phyloP scores from a whole-genome alignment of 169 alveolate genomes.

The Babesia sp. region DNA sequence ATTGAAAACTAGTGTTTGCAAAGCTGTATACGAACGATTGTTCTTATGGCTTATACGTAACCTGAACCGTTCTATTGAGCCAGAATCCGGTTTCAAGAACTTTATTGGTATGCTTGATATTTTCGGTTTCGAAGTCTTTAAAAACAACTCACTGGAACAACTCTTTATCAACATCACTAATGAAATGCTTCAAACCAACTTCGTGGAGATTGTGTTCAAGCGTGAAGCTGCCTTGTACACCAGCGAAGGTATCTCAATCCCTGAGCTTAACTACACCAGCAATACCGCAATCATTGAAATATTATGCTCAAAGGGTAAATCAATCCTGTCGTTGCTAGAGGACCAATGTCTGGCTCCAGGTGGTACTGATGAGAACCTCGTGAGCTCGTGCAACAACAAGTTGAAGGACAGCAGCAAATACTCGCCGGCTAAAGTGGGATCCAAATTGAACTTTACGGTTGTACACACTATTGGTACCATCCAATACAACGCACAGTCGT shows the following conservation, averaged over 20 bases:
- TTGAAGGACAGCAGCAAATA: slow-evolving; percentile 69
- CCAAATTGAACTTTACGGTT: slow-evolving; percentile 80
- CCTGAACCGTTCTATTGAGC: slow-evolving; percentile 90
- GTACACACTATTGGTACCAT: slow-evolving; percentile 83
- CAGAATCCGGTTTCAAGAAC: slow-evolving; percentile 80
- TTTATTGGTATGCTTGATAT: slow-evolving; percentile 95
- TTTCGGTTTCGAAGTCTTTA: slow-evolving; percentile 95
- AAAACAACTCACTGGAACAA: slow-evolving; percentile 93
- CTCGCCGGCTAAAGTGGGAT: slow-evolving; percentile 83
- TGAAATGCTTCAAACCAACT: slow-evolving; percentile 93
- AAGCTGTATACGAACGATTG: slow-evolving; percentile 93
- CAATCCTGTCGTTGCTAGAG: slow-evolving; percentile 82
- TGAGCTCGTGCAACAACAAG: slow-evolving; percentile 73
- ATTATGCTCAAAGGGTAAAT: slow-evolving; percentile 73
- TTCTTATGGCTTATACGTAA: slow-evolving; percentile 93
- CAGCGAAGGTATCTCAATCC: slow-evolving; percentile 84
- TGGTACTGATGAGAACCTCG: slow-evolving; percentile 86
- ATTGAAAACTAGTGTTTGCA: slow-evolving; percentile 86
- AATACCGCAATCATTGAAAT: slow-evolving; percentile 71
- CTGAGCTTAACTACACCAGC: slow-evolving; percentile 81
- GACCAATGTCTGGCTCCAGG: slow-evolving; percentile 92
- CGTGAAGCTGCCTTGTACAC: slow-evolving; percentile 85
- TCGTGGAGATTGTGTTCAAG: slow-evolving; percentile 93
- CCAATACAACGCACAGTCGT: slow-evolving; percentile 78
- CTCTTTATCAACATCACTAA: slow-evolving; percentile 94